Evolutionary conservation across 2,329 filamentous ascomycete species (phyloP), one percentile per base, ranked within the genome.

Genomic region (Phialophora expanda): DNA sequence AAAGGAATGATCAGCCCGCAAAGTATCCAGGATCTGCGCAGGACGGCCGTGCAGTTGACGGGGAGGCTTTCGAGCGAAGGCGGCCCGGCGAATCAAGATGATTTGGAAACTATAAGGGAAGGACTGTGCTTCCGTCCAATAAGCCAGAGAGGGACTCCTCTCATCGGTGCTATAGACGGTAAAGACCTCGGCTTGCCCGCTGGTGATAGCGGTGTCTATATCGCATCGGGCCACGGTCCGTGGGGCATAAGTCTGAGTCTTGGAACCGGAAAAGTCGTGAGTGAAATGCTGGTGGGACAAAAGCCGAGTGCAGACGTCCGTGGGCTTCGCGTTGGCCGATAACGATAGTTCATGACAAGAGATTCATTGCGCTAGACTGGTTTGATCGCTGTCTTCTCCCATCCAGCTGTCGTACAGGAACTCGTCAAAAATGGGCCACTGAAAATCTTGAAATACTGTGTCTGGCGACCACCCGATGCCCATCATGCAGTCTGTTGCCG

Each of bases 91-190:
- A 79, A 78, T 3, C 73, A 75, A 0, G 80, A 84, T 50, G 85
- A 88, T 56, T 69, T 92, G 17, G 82, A 90, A 69, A 77, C 91
- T 12, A 74, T 92, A 11, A 82, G 88, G 41, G 84, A 88, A 70
- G 86, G 86, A 0, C 75, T 93, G 64, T 94, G 91, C 74, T 93
- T 92, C 77, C 84, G 91, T 12, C 90, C 91, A 0, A 84, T 90
- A 2, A 89, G 89, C 24, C 78, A 81, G 1, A 83, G 81, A 58
- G 90, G 90, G 0, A 81, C 80, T 28, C 90, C 91, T 0, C 85
- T 92, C 28, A 73, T 93, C 9, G 79, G 82, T 2, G 77, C 73
- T 65, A 86, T 81, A 5, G 75, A 74, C 50, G 73, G 73, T 28
- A 75, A 73, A 20, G 73, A 72, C 0, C 80, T 1, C 86, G 89